Base-by-base conservation (phyloP, 2,329 filamentous ascomycete genomes). In the Xylariaceae sp. region DNA sequence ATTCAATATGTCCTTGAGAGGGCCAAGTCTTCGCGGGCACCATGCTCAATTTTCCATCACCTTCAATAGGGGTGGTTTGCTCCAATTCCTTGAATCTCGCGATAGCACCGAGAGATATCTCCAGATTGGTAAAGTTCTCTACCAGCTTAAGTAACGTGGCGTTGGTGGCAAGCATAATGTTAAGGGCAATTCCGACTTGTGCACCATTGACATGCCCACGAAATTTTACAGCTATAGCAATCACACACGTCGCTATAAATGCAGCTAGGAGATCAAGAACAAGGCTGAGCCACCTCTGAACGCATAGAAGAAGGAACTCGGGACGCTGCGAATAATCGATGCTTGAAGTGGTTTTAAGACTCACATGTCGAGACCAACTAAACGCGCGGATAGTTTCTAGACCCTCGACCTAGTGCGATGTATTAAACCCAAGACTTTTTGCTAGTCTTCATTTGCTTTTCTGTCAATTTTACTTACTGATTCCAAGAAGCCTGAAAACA, bases 211-310 rank as follows among this genome's bases (percentile, higher is more conserved):
- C 54, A 0, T 36, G 48, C 2, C 53, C 54, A 16, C 49, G 45
- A 2, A 62, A 41, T 7, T 22, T 17, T 7, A 60, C 45, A 7
- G 64, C 63, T 1, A 65, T 41, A 5, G 46, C 52, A 14, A 68
- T 58, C 0, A 59, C 53, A 8, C 46, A 49, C 0, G 71, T 65
- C 0, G 75, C 74, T 21, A 79, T 62, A 2, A 57, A 68, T 0
- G 75, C 74, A 0, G 74, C 68, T 2, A 77, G 55, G 3, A 77
- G 55, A 47, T 79, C 73, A 1, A 80, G 60, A 0, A 75, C 73
- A 3, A 79, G 57, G 2, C 65, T 71, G 1, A 79, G 67, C 76
- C 76, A 80, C 21, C 71, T 64, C 52, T 79, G 75, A 4, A 79
- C 67, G 23, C 69, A 72, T 29, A 71, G 66, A 6, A 77, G 65